phyloP scores from a whole-genome alignment of 2,329 filamentous ascomycete genomes.

The Gaeumannomyces sp. region DNA sequence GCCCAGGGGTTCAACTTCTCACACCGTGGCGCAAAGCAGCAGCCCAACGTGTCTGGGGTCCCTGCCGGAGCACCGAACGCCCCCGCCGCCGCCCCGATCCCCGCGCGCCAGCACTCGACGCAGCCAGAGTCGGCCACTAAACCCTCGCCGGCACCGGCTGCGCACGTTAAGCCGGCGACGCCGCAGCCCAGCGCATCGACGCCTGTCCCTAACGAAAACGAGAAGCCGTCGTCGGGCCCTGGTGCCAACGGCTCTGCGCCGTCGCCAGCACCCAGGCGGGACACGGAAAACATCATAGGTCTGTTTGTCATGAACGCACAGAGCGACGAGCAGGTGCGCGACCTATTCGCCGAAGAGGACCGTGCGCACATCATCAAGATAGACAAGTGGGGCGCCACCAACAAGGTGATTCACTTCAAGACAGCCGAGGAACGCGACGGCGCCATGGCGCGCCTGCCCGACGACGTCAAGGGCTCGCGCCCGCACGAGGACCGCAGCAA shows the following conservation, averaged over 20 bases:
- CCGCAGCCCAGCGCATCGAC: constrained; percentile 36
- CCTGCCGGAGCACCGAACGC: constrained; percentile 21
- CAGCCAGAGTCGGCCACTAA: background rate
- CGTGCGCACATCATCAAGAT: constrained; percentile 72
- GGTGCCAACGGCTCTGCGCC: constrained; percentile 47
- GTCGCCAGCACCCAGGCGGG: constrained; percentile 53
- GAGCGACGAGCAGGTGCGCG: constrained; percentile 74
- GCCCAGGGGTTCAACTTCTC: constrained; percentile 99
- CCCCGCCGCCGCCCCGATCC: constrained; percentile 25
- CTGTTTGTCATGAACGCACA: constrained; percentile 87
- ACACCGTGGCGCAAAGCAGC: constrained; percentile 81
- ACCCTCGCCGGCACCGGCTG: constrained; percentile 9
- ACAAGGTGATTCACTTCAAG: constrained; percentile 83
- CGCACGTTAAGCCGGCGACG: constrained; percentile 35
- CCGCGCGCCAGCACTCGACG: constrained; percentile 12
- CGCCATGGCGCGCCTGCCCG: constrained; percentile 67
- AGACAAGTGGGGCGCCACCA: constrained; percentile 71
- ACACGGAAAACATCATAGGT: constrained; percentile 65
- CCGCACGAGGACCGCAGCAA: constrained; percentile 66
- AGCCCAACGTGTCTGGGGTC: constrained; percentile 25
- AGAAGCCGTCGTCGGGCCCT: constrained; percentile 41
- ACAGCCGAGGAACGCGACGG: constrained; percentile 72
- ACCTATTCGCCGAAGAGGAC: constrained; percentile 79
- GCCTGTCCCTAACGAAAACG: constrained; percentile 47
- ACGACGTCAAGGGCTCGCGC: constrained; percentile 56